Base-by-base conservation (phyloP, 495 filamentous ascomycete species). In the Pyrenopolyporus hunteri region DNA sequence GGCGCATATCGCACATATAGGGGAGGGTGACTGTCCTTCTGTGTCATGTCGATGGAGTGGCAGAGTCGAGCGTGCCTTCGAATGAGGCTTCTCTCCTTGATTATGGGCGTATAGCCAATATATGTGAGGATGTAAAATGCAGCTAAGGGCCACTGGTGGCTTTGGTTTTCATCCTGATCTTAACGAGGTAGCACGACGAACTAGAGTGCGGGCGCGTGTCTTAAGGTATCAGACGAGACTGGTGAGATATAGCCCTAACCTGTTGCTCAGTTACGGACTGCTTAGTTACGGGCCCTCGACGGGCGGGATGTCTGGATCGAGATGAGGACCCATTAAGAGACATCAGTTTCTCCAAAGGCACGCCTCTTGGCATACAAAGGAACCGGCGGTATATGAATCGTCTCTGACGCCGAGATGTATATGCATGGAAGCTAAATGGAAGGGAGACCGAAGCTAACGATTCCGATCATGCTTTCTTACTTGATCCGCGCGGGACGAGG, bases 341-440 rank as follows among this genome's bases (percentile, higher is more conserved):
- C 26, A 29, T 14, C 44, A 42, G 28, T 10, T 51, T 44, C 44
- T 52, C 23, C 20, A 39, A 51, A 39, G 42, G 32, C 14, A 29
- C 10, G 14, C 26, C 33, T 23, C 43, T 20, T 57, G 46, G 39
- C 46, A 40, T 23, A 1, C 37, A 57, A 47, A 63, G 44, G 51
- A 29, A 51, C 52, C 25, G 42, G 17, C 33, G 11, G 29, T 25
- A 36, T 25, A 61, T 19, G 37, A 37, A 36, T 45, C 31, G 25
- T 35, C 45, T 58, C 40, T 16, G 11, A 20, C 23, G 39, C n/a
- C 7, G 11, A 42, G 23, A 9, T 17, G 33, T 29, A 1, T 8
- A 59, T 35, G 62, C 51, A 56, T 65, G 23, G 62, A 65, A 65
- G 45, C 45, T 50, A 51, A 42, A 65, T 65, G 11, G 56, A 65